These are phyloP conservation scores for Xylariaceae sp. DNA, from an alignment of 2,329 filamentous ascomycete species.

Conservation along the genomic window DNA sequence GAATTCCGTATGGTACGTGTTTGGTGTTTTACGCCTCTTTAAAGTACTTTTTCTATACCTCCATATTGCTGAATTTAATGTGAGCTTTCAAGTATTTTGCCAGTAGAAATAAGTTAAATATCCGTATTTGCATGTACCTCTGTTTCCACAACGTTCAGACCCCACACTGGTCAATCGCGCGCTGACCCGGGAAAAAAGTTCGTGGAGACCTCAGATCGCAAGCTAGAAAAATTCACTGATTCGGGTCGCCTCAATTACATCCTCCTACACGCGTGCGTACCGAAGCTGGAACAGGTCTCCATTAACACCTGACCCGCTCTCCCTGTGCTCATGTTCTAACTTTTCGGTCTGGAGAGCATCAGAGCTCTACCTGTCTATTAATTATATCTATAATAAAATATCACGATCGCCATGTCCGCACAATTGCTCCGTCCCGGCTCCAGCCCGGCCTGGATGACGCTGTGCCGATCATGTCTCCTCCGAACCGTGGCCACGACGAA, in stretches of 20 bases:
- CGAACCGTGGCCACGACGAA: slow-evolving; percentile 16
- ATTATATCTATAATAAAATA: neutral
- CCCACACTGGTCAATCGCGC: neutral
- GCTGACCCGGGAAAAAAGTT: neutral
- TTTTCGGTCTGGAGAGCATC: slow-evolving; percentile 1
- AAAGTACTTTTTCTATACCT: no score
- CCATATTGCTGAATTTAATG: no score
- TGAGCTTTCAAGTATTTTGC: no score
- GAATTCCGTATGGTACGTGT: no score
- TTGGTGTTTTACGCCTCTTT: no score
- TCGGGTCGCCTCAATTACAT: no score
- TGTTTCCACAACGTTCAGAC: neutral
- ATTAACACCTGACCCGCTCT: neutral
- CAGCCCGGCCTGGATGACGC: slow-evolving; percentile 15
- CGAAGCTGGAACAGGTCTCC: no score
- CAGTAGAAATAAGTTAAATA: no score
- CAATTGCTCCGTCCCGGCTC: slow-evolving; percentile 6
- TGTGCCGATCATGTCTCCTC: slow-evolving; percentile 28
- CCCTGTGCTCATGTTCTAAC: slow-evolving; percentile 6
- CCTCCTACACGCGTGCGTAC: no score
- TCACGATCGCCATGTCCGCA: slow-evolving; percentile 19
- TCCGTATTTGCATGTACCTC: no score
- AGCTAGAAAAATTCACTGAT: no score
- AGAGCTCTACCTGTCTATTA: slow-evolving; percentile 5
- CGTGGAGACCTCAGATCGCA: neutral